A percentile compares a stretch with the other conserved stretches of the same genome.
Evolutionary conservation across 345 rosid species (phyloP).

Genomic region (Dipteronia sinensis): DNA sequence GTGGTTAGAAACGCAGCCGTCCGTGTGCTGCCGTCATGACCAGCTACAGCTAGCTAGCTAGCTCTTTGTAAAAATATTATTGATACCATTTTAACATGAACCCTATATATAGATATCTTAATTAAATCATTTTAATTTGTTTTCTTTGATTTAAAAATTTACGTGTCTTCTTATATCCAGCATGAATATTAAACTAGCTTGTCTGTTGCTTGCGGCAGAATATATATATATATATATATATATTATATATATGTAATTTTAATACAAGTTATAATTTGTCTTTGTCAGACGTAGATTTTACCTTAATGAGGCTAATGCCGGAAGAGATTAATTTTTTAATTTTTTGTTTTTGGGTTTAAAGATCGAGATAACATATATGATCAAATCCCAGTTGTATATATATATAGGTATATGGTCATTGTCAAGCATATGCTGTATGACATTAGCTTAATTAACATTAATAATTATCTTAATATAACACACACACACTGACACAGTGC

Average conservation of each 20-base stretch:
- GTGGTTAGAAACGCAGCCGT: constrained; percentile 14
- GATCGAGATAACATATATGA: not conserved
- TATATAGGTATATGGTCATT: not conserved
- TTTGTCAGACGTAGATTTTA: not conserved
- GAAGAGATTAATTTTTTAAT: no score
- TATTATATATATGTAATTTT: not conserved
- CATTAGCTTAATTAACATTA: not conserved
- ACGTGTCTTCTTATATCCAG: not conserved
- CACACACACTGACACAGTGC: no score
- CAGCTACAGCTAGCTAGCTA: not conserved
- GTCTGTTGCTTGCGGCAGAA: not conserved
- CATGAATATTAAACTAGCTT: not conserved
- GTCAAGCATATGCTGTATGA: not conserved
- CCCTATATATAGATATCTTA: not conserved
- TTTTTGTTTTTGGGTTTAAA: not conserved
- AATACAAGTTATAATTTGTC: not conserved
- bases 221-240: no score
- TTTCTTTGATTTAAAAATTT: not conserved
- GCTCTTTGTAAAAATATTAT: no score
- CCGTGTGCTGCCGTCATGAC: not conserved
- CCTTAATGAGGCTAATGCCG: not conserved
- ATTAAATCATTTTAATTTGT: not conserved
- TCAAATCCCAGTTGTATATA: constrained; percentile 4
- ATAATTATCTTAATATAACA: no score
- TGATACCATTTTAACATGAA: no score